phyloP scores from a whole-genome alignment of 148 eudicot species.

The Rhododendron kiyosumense region DNA sequence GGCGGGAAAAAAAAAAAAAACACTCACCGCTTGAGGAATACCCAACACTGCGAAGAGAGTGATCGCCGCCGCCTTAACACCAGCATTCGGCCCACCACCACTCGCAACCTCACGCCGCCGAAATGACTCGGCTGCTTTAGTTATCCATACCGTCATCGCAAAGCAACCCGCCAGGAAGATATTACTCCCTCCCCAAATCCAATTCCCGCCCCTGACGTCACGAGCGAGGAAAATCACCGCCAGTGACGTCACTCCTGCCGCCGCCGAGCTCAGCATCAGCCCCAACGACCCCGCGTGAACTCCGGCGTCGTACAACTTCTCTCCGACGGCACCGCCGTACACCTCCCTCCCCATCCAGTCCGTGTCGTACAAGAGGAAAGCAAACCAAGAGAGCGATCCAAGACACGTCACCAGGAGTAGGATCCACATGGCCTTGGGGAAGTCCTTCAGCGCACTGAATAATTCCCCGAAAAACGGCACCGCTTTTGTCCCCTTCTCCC shows the following conservation, averaged over 20 bases:
- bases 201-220: conserved; percentile 32
- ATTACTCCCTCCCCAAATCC: conserved; percentile 41
- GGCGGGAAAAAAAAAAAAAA: no score
- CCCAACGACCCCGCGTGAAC: conserved; percentile 45
- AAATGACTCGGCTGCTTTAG: conserved; percentile 34
- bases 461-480: conserved; percentile 44
- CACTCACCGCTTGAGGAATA: conserved; percentile 11
- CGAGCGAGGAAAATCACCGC: conserved; percentile 31
- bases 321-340: conserved; percentile 46
- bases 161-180: conserved; percentile 27
- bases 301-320: conserved; percentile 17
- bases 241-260: conserved; percentile 30
- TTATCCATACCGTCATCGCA: conserved; percentile 36
- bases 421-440: conserved; percentile 58
- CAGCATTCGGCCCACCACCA: not conserved
- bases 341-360: conserved; percentile 84
- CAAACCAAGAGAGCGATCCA: conserved; percentile 77
- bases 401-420: conserved; percentile 56
- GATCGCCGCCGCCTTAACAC: conserved; percentile 4
- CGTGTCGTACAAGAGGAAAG: conserved; percentile 63
- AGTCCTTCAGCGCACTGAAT: conserved; percentile 37
- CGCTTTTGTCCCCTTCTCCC: not conserved
- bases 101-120: conserved; percentile 7
- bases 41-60: not conserved
- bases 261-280: conserved; percentile 36